These are phyloP conservation scores for Pseudogymnoascus sp. DNA, from an alignment of 2,329 filamentous ascomycete genomes.

Conservation along the genomic window DNA sequence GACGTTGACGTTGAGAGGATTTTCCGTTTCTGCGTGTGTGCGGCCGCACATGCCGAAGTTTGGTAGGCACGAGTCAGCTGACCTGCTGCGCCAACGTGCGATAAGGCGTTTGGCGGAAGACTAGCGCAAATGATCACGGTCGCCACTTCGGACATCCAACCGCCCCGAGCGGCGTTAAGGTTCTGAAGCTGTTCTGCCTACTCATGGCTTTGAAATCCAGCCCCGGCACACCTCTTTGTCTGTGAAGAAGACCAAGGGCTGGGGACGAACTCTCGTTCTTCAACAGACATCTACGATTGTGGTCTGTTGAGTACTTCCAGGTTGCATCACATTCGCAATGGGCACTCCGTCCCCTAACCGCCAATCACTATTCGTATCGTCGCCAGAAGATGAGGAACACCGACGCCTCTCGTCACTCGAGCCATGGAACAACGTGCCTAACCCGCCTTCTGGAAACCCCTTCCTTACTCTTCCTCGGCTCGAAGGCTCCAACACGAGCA, in stretches of 20 bases:
- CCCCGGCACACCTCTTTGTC: conserved; percentile 2
- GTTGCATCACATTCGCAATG: conserved; percentile 4
- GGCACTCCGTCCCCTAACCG: not conserved
- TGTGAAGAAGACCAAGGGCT: not conserved
- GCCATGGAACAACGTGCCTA: not conserved
- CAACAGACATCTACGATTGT: not conserved
- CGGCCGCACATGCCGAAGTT: not conserved
- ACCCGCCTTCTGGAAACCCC: not conserved
- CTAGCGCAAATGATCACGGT: not conserved
- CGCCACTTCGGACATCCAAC: not conserved
- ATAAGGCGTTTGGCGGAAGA: not conserved
- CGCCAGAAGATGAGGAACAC: not conserved
- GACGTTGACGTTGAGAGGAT: not conserved
- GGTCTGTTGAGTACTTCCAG: not conserved
- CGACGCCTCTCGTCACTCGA: not conserved
- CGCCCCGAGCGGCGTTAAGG: not conserved
- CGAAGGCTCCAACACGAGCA: not conserved
- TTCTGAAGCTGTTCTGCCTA: not conserved
- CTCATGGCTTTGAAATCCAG: not conserved
- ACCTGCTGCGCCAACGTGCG: not conserved
- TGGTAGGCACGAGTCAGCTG: not conserved
- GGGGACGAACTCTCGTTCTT: not conserved
- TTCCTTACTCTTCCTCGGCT: not conserved
- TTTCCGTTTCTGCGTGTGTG: not conserved
- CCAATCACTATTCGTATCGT: conserved; percentile 4